Conservation (phyloP, 345 rosid species). For the Brassica rapa region DNA sequence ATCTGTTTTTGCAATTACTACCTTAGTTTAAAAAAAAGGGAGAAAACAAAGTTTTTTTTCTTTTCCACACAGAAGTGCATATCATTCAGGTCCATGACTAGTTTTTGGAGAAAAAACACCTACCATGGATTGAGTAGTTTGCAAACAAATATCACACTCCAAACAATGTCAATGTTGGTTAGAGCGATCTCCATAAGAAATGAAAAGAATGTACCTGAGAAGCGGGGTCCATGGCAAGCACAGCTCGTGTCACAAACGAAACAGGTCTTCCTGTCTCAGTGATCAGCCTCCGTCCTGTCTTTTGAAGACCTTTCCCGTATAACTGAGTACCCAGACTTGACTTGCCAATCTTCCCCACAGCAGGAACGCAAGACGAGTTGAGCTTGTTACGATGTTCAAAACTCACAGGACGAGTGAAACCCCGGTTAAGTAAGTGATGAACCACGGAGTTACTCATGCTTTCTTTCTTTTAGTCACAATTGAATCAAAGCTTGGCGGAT, state of each 20-base stretch:
- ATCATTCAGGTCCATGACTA: conserved; percentile 10
- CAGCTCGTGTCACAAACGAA: conserved; percentile 57
- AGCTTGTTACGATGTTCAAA: conserved; percentile 65
- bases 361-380: conserved; percentile 50
- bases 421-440: conserved; percentile 57
- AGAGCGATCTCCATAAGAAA: not conserved
- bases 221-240: conserved; percentile 69
- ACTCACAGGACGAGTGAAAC: conserved; percentile 58
- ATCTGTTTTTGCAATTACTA: not conserved
- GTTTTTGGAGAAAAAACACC: not conserved
- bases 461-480: conserved; percentile 39
- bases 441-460: conserved; percentile 70
- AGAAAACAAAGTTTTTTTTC: no score
- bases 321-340: conserved; percentile 47
- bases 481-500: conserved; percentile 8
- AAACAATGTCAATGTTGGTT: not conserved
- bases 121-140: conserved; percentile 6
- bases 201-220: conserved; percentile 51
- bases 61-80: not conserved
- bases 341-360: conserved; percentile 39
- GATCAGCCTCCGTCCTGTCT: conserved; percentile 39
- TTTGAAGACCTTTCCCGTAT: conserved; percentile 48
- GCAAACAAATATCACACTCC: not conserved
- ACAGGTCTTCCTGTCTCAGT: conserved; percentile 44
- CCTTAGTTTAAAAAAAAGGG: not conserved